Percentiles rank a stretch among this genome's conserved stretches.
These are phyloP conservation scores for Fusarium sp. DNA, from an alignment of 2,329 filamentous ascomycete species.

Conservation along the genomic window DNA sequence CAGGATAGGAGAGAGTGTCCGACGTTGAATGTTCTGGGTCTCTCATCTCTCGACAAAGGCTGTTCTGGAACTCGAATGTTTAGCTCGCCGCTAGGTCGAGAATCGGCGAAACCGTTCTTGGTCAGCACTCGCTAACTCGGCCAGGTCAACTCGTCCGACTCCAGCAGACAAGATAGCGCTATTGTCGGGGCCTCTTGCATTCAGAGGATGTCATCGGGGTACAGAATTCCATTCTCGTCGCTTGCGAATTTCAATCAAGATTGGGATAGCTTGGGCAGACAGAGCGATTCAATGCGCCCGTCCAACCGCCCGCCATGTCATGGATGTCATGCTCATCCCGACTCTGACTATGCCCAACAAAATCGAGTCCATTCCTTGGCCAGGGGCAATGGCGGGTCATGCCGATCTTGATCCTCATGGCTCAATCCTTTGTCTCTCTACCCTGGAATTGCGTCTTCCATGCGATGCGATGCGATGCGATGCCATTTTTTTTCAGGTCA, in stretches of 20 bases:
- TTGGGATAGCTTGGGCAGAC: neutral
- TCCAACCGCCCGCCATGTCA: neutral
- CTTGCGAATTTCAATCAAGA: constrained; percentile 32
- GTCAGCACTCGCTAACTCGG: constrained; percentile 28
- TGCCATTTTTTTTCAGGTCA: constrained; percentile 3
- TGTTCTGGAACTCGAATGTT: constrained; percentile 34
- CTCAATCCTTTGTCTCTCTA: neutral
- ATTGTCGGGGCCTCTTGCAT: constrained; percentile 13
- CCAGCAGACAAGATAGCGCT: constrained; percentile 21
- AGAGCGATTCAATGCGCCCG: neutral
- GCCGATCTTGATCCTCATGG: constrained; percentile 13
- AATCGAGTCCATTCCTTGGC: constrained; percentile 16
- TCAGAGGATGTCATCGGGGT: constrained; percentile 15
- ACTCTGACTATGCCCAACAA: constrained; percentile 5
- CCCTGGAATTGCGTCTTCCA: constrained; percentile 18
- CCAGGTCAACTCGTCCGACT: constrained; percentile 15
- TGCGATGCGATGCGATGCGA: neutral
- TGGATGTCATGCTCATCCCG: constrained; percentile 6
- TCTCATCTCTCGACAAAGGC: constrained; percentile 10
- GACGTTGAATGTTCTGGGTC: neutral
- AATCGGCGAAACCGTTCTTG: constrained; percentile 28
- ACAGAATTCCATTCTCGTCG: constrained; percentile 24
- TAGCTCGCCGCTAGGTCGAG: constrained; percentile 17
- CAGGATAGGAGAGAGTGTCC: constrained; percentile 18
- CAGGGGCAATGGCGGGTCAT: constrained; percentile 25